A percentile compares a stretch with the other conserved stretches of the same genome.
Evolutionary conservation across 2,329 filamentous ascomycete species (phyloP).

Genomic region (Phyllosticta ampelicida): DNA sequence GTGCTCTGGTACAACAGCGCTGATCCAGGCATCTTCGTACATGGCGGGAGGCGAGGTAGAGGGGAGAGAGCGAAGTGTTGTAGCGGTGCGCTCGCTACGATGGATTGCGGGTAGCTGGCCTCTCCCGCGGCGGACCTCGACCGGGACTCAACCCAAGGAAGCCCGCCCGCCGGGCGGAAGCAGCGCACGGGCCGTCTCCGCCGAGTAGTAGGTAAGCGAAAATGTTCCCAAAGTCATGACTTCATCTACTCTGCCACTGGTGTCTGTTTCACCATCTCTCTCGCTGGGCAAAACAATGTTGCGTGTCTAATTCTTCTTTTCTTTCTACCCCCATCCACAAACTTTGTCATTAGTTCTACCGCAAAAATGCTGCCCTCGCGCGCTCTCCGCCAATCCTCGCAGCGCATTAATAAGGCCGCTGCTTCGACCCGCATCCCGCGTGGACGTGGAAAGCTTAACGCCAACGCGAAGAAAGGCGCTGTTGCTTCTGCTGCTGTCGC

Average conservation of each 20-base stretch:
- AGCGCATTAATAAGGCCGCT: conserved; percentile 8
- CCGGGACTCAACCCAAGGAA: not conserved
- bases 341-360: not conserved
- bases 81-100: not conserved
- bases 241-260: not conserved
- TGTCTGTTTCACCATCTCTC: not conserved
- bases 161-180: not conserved
- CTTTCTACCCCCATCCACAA: not conserved
- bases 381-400: conserved; percentile 10
- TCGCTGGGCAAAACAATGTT: not conserved
- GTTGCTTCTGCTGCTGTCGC: not conserved
- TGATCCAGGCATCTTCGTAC: conserved; percentile 83
- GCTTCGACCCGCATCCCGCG: not conserved
- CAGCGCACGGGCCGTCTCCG: not conserved
- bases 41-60: conserved; percentile 36
- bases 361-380: conserved; percentile 7
- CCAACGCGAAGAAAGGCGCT: not conserved
- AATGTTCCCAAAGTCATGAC: not conserved
- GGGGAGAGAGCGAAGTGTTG: not conserved
- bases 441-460: not conserved
- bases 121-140: not conserved
- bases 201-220: not conserved
- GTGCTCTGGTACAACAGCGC: conserved; percentile 47
- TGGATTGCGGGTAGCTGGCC: not conserved
- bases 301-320: not conserved